Evolutionary conservation across 768 basidiomycete genomes (phyloP).

Genomic region (Tylopilus balloui): DNA sequence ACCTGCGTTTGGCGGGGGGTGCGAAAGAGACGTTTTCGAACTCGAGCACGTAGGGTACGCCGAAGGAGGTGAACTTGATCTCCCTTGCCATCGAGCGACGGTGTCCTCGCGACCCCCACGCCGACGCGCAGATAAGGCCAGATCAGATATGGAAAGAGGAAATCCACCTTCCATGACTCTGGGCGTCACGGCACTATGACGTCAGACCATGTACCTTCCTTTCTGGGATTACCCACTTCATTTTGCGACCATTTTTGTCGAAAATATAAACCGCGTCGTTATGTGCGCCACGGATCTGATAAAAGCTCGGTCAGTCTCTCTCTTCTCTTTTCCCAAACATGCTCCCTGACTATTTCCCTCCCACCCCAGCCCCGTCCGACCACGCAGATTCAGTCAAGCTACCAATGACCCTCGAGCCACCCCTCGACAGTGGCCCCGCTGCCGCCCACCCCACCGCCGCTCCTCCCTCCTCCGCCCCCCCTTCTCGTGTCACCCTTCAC

Average conservation of each 20-base stretch:
- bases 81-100: constrained; percentile 18
- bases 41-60: constrained; percentile 28
- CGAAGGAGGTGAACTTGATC: constrained; percentile 29
- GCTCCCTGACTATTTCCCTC: constrained; percentile 25
- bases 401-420: constrained; percentile 6
- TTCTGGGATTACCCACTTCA: constrained; percentile 16
- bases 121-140: too few relatives aligned
- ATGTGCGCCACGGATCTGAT: constrained; percentile 5
- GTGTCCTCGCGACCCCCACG: constrained; percentile 8
- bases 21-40: constrained; percentile 28
- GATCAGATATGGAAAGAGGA: background rate
- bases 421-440: background rate
- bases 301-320: background rate
- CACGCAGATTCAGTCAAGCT: background rate
- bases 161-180: background rate
- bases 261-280: constrained; percentile 19
- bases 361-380: constrained; percentile 28
- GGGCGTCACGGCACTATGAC: constrained; percentile 11
- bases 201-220: constrained; percentile 30
- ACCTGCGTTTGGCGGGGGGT: background rate
- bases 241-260: constrained; percentile 14
- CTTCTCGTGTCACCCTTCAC: constrained; percentile 63
- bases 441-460: constrained; percentile 10
- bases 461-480: constrained; percentile 29
- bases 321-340: background rate